Percentiles rank a stretch among this genome's conserved stretches.
These are phyloP conservation scores for Colletotrichum viniferum DNA, from an alignment of 2,329 filamentous ascomycete species.

Conservation along the genomic window DNA sequence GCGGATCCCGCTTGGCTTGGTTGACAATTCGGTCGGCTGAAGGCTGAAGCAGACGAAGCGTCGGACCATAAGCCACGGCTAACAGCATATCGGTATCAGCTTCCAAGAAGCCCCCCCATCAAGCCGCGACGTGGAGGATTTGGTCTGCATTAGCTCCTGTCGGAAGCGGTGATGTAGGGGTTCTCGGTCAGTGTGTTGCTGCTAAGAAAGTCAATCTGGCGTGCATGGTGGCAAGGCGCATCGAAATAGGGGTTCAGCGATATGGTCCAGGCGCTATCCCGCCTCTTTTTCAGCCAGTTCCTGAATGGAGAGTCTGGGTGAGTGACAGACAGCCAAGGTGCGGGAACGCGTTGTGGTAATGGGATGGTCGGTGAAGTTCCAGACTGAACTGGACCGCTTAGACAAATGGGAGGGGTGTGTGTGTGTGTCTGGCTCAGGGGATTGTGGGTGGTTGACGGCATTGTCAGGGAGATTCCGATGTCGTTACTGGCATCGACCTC, in stretches of 20 bases:
- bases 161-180: not conserved
- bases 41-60: not conserved
- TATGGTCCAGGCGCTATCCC: not conserved
- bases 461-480: not conserved
- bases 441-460: not conserved
- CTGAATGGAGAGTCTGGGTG: not conserved
- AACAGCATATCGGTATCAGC: not conserved
- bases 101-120: not conserved
- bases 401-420: not conserved
- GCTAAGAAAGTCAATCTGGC: conserved; percentile 6
- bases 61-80: not conserved
- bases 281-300: not conserved
- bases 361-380: conserved; percentile 3
- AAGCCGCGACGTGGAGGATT: not conserved
- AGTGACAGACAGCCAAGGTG: not conserved
- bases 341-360: not conserved
- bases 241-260: not conserved
- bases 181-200: not conserved
- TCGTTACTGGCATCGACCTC: conserved; percentile 11
- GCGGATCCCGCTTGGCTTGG: not conserved
- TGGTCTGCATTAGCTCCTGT: not conserved
- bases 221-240: not conserved
- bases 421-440: not conserved
- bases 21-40: not conserved
- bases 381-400: not conserved